Conservation (phyloP, 2,329 filamentous ascomycete species). For the Colletotrichum sojae region DNA sequence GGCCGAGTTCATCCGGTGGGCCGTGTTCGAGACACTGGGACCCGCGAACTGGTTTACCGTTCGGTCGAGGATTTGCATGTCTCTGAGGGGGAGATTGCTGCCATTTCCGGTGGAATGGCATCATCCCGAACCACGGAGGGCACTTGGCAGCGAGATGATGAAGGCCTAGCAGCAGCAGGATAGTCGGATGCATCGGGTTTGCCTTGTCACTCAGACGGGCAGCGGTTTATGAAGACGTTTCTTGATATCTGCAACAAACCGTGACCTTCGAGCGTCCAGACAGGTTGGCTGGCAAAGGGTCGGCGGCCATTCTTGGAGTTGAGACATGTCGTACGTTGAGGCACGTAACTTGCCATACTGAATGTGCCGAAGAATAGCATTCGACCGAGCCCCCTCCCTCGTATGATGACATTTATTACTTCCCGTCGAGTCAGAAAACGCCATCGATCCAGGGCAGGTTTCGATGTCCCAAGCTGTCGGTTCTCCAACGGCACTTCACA, state of each 20-base stretch:
- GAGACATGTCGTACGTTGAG: too few species aligned
- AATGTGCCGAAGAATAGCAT: too few species aligned
- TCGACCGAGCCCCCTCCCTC: neutral
- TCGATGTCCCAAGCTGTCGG: neutral
- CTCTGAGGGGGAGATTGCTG: constrained; percentile 4
- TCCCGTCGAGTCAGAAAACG: neutral
- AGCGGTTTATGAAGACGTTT: neutral
- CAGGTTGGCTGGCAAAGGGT: too few species aligned
- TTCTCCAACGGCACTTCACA: constrained; percentile 29
- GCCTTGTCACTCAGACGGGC: neutral
- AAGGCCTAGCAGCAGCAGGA: neutral
- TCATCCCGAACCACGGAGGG: constrained; percentile 5
- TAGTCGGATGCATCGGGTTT: neutral
- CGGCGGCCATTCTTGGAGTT: too few species aligned
- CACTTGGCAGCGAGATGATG: constrained; percentile 1
- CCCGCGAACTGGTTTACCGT: neutral
- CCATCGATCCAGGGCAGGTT: neutral
- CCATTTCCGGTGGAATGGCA: constrained; percentile 30
- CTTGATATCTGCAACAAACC: neutral
- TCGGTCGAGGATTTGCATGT: constrained; percentile 17
- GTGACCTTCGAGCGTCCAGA: neutral
- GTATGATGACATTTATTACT: neutral
- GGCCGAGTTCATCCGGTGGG: neutral
- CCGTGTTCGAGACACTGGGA: neutral
- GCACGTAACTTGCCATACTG: too few species aligned